Conservation (phyloP, 2,329 filamentous ascomycete genomes). For the Claviceps quebecensis region DNA sequence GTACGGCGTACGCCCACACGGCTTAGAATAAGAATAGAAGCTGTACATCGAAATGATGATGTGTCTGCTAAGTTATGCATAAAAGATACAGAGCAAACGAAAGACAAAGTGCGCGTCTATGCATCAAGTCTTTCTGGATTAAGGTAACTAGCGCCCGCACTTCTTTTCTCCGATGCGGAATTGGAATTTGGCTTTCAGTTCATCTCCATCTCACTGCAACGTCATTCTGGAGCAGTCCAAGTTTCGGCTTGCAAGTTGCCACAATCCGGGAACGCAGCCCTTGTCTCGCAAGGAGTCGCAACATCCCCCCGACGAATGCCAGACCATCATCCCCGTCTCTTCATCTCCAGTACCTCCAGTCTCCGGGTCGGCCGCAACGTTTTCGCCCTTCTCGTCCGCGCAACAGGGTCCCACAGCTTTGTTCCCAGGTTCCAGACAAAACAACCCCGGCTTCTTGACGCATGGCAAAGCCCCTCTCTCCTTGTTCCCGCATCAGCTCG, state of each 20-base stretch:
- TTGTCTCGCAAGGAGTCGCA: background rate
- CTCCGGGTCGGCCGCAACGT: background rate
- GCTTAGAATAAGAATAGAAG: too few relatives aligned
- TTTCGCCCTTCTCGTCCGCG: background rate
- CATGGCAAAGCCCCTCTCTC: slow-evolving; percentile 7
- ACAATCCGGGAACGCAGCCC: background rate
- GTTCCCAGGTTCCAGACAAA: background rate
- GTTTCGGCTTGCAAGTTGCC: background rate
- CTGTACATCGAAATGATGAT: too few relatives aligned
- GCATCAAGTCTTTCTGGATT: too few relatives aligned
- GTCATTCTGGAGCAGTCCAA: background rate
- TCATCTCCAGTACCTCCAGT: background rate
- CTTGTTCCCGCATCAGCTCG: background rate
- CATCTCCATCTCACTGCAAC: background rate
- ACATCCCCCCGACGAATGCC: background rate
- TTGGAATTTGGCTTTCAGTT: too few relatives aligned
- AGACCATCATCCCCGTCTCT: background rate
- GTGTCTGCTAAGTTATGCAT: too few relatives aligned
- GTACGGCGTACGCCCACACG: too few relatives aligned
- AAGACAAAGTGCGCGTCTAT: too few relatives aligned
- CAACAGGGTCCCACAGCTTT: background rate
- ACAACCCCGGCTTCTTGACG: slow-evolving; percentile 13
- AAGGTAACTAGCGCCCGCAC: background rate
- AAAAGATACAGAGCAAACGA: too few relatives aligned
- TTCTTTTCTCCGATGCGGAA: too few relatives aligned